These are phyloP conservation scores for Chalciporus chontae DNA, from an alignment of 768 basidiomycete species.

Conservation along the genomic window DNA sequence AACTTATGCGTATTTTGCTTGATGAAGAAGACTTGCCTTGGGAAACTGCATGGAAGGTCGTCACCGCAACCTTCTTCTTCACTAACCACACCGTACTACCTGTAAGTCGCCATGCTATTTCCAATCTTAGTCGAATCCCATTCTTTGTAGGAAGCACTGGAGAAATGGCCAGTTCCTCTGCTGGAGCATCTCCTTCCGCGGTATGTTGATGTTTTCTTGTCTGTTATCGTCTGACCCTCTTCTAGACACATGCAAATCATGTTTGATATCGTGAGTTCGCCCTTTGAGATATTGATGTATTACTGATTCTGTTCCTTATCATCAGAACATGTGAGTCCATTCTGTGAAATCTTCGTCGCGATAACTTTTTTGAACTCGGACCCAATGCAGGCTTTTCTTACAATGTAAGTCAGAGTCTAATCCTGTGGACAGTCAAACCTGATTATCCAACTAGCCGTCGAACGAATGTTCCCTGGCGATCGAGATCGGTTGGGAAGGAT, in stretches of 20 bases:
- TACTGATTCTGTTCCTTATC: conserved; percentile 12
- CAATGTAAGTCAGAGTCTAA: conserved; percentile 46
- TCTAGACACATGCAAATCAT: conserved; percentile 85
- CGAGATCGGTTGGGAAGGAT: conserved; percentile 75
- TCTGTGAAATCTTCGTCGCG: background rate
- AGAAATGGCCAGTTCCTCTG: conserved; percentile 91
- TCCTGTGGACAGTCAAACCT: background rate
- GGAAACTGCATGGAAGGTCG: conserved; percentile 84
- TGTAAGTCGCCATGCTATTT: conserved; percentile 38
- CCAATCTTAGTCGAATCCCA: no score
- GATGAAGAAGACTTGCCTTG: conserved; percentile 90
- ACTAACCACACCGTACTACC: conserved; percentile 95
- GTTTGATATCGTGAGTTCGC: conserved; percentile 72
- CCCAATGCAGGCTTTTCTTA: conserved; percentile 45
- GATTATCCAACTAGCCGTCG: conserved; percentile 53
- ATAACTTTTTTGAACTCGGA: background rate
- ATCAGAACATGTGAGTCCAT: conserved; percentile 37
- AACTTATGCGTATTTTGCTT: conserved; percentile 86
- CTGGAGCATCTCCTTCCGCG: conserved; percentile 82
- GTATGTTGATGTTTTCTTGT: conserved; percentile 30
- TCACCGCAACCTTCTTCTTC: conserved; percentile 90
- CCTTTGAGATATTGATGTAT: background rate
- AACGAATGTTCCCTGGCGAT: conserved; percentile 87
- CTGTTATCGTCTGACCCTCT: background rate
- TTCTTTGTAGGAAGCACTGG: conserved; percentile 61